A percentile compares a stretch with the other conserved stretches of the same genome.
These are phyloP conservation scores for Suillus lakei DNA, from an alignment of 768 basidiomycete species.

Conservation along the genomic window DNA sequence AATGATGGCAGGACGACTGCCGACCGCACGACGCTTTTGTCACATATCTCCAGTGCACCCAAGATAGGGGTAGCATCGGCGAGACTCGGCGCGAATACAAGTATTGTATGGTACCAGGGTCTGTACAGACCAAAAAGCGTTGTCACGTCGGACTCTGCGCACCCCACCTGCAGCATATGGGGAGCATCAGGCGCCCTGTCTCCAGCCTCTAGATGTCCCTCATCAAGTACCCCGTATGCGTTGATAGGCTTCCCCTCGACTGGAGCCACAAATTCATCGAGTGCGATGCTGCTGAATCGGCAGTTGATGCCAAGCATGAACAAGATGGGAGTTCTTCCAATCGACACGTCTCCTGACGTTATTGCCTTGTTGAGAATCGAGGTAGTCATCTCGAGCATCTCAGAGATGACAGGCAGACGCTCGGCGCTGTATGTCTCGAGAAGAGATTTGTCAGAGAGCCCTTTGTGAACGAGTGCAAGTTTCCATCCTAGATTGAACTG, in stretches of 20 bases:
- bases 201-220: constrained; percentile 41
- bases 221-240: constrained; percentile 12
- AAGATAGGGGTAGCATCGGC: constrained; percentile 9
- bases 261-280: constrained; percentile 22
- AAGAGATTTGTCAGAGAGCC: constrained; percentile 35
- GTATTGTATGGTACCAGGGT: constrained; percentile 30
- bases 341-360: not conserved
- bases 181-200: constrained; percentile 53
- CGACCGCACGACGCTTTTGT: not conserved
- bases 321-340: not conserved
- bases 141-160: constrained; percentile 7
- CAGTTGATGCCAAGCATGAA: constrained; percentile 33
- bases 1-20: constrained; percentile 8
- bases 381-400: constrained; percentile 43
- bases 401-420: constrained; percentile 45
- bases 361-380: not conserved
- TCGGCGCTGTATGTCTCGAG: constrained; percentile 45
- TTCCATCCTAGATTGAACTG: constrained; percentile 50
- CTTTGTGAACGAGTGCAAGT: constrained; percentile 42
- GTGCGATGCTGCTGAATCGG: constrained; percentile 27
- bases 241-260: constrained; percentile 7
- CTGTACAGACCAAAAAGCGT: constrained; percentile 35
- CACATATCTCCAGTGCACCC: not conserved
- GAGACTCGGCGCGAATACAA: constrained; percentile 30
- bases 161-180: constrained; percentile 22